Percentiles rank a stretch among this genome's conserved stretches.
Evolutionary conservation across 257 asterid genomes (phyloP).

Genomic region (Ilex asprella): DNA sequence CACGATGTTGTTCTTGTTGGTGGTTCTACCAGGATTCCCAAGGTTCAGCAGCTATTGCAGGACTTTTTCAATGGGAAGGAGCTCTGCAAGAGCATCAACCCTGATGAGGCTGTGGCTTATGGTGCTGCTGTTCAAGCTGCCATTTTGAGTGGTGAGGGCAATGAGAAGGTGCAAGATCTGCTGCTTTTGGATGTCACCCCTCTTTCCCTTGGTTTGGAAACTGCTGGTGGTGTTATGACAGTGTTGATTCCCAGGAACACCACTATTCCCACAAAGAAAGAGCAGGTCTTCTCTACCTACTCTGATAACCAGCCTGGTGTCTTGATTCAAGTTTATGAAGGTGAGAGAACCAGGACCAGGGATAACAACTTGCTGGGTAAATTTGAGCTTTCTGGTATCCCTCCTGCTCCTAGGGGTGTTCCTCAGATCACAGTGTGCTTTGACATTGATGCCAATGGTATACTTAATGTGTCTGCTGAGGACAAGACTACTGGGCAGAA

Average conservation of each 20-base stretch:
- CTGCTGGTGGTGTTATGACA: constrained; percentile 91
- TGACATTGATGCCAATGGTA: constrained; percentile 79
- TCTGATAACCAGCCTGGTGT: constrained; percentile 85
- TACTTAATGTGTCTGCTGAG: constrained; percentile 73
- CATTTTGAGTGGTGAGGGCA: constrained; percentile 76
- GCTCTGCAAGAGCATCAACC: constrained; percentile 86
- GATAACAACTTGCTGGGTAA: constrained; percentile 76
- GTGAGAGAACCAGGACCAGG: constrained; percentile 67
- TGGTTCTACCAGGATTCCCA: constrained; percentile 75
- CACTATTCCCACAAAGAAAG: constrained; percentile 77
- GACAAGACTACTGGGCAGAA: constrained; percentile 87
- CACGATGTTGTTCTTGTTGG: constrained; percentile 79
- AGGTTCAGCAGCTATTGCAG: constrained; percentile 68
- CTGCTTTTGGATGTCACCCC: constrained; percentile 71
- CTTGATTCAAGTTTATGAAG: constrained; percentile 77
- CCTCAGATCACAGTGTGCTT: constrained; percentile 84
- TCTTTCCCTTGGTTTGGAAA: constrained; percentile 67
- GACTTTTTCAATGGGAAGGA: constrained; percentile 83
- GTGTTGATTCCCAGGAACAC: constrained; percentile 78
- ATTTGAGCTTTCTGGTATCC: constrained; percentile 78
- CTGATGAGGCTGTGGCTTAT: constrained; percentile 81
- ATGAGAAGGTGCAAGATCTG: constrained; percentile 76
- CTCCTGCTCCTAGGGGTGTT: constrained; percentile 81
- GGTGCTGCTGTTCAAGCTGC: constrained; percentile 94
- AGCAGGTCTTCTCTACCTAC: constrained; percentile 76